These are phyloP conservation scores for Bidens hawaiensis DNA, from an alignment of 140 eudicot species.

Conservation along the genomic window DNA sequence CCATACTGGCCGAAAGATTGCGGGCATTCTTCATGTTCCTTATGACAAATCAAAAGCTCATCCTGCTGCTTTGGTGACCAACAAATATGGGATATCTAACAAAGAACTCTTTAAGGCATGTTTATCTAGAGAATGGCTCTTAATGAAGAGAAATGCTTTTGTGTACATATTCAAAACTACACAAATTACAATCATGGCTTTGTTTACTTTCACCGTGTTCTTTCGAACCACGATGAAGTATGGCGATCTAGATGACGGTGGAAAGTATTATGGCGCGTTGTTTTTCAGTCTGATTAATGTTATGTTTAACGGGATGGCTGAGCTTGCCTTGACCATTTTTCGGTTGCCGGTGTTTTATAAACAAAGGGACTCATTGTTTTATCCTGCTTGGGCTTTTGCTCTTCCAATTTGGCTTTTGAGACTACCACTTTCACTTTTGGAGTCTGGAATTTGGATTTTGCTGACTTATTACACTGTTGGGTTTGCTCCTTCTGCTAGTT, in stretches of 20 bases:
- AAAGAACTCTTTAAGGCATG: constrained; percentile 46
- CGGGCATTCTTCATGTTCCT: constrained; percentile 36
- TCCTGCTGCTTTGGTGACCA: constrained; percentile 52
- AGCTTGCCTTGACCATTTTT: constrained; percentile 45
- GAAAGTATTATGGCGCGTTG: constrained; percentile 47
- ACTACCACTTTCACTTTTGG: constrained; percentile 52
- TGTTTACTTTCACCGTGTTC: constrained; percentile 46
- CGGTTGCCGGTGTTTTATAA: constrained; percentile 51
- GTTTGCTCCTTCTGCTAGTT: constrained; percentile 56
- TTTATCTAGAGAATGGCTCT: constrained; percentile 47
- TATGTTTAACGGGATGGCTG: constrained; percentile 60
- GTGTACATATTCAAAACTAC: constrained; percentile 61
- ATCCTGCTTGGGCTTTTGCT: constrained; percentile 67
- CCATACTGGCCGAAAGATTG: constrained; percentile 31
- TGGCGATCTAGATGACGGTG: constrained; percentile 40
- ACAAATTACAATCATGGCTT: constrained; percentile 50
- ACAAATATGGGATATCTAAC: constrained; percentile 49
- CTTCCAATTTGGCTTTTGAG: constrained; percentile 49
- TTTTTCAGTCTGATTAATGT: constrained; percentile 49
- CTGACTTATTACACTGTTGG: constrained; percentile 58
- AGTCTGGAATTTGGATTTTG: constrained; percentile 51
- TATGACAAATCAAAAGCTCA: constrained; percentile 44
- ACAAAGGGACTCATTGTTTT: constrained; percentile 53
- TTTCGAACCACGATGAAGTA: constrained; percentile 42
- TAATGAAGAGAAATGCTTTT: constrained; percentile 53